Conservation (phyloP, 2,329 filamentous ascomycete genomes). For the Cryphonectria parasitica region DNA sequence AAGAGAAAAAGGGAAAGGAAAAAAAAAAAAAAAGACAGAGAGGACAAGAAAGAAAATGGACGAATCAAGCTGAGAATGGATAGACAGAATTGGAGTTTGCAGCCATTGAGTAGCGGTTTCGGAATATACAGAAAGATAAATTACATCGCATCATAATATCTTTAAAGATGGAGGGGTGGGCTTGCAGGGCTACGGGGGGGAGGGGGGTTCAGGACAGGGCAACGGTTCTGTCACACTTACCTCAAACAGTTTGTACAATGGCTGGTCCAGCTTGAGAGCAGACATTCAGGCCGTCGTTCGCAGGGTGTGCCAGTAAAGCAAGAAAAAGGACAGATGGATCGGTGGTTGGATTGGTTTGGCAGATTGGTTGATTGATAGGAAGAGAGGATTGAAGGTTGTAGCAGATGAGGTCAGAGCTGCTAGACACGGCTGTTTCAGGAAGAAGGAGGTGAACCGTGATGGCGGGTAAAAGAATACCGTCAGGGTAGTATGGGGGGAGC, state of each 20-base stretch:
- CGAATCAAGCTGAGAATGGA: no score
- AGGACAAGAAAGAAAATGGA: no score
- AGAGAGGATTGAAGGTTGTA: constrained; percentile 26
- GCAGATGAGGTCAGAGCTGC: constrained; percentile 37
- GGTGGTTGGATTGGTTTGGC: background rate
- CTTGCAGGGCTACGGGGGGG: constrained; percentile 35
- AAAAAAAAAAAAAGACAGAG: background rate
- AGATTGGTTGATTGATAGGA: background rate
- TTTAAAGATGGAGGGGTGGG: background rate
- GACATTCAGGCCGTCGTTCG: constrained; percentile 58
- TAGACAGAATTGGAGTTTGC: no score
- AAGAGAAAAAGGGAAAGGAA: background rate
- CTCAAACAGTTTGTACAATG: constrained; percentile 62
- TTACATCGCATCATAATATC: no score
- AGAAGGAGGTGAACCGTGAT: constrained; percentile 23
- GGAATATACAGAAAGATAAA: no score
- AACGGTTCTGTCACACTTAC: constrained; percentile 49
- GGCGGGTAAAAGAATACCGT: no score
- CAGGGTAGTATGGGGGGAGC: no score
- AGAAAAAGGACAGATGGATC: background rate
- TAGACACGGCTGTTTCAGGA: constrained; percentile 42
- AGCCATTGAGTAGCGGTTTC: no score
- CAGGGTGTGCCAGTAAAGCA: background rate
- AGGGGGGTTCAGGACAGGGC: constrained; percentile 20
- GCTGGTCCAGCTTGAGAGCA: constrained; percentile 58